Conservation (phyloP, 1,284 basidiomycete genomes). For the Boletellus deceptivus region DNA sequence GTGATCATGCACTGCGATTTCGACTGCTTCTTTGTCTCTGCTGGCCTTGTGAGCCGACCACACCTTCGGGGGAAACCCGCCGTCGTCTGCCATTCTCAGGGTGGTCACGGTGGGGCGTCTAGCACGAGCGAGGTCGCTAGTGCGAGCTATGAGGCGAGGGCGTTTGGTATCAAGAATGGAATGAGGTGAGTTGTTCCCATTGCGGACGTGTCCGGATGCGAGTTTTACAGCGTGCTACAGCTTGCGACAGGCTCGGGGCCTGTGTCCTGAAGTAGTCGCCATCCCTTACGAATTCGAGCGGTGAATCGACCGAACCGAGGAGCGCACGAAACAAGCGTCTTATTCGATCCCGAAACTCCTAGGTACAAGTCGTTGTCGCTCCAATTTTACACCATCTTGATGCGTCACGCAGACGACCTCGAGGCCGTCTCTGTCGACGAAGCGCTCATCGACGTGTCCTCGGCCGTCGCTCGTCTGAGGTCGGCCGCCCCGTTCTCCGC, state of each 20-base stretch:
- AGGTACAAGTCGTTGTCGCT: conserved; percentile 83
- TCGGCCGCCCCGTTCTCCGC: conserved; percentile 29
- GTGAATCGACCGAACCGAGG: conserved; percentile 37
- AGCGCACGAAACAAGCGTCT: neutral
- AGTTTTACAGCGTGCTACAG: conserved; percentile 37
- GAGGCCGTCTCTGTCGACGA: conserved; percentile 97
- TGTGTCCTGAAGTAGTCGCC: conserved; percentile 74
- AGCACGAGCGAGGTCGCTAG: conserved; percentile 96
- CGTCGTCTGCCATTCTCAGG: conserved; percentile 94
- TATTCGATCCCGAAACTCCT: conserved; percentile 5
- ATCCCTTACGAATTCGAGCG: conserved; percentile 90
- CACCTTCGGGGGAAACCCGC: conserved; percentile 83
- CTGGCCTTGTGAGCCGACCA: conserved; percentile 76
- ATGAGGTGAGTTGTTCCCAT: conserved; percentile 66
- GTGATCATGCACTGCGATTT: conserved; percentile 96
- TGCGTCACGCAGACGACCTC: conserved; percentile 86
- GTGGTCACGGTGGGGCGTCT: conserved; percentile 57
- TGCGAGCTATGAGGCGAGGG: conserved; percentile 90
- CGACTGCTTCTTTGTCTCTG: conserved; percentile 96
- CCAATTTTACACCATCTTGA: conserved; percentile 89
- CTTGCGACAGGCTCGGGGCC: conserved; percentile 78
- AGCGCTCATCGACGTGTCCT: conserved; percentile 87
- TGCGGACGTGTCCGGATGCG: neutral
- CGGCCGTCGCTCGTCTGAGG: conserved; percentile 51
- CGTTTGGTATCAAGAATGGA: conserved; percentile 87